Conservation (phyloP, 345 rosid genomes). For the Capsella bursapastoris region DNA sequence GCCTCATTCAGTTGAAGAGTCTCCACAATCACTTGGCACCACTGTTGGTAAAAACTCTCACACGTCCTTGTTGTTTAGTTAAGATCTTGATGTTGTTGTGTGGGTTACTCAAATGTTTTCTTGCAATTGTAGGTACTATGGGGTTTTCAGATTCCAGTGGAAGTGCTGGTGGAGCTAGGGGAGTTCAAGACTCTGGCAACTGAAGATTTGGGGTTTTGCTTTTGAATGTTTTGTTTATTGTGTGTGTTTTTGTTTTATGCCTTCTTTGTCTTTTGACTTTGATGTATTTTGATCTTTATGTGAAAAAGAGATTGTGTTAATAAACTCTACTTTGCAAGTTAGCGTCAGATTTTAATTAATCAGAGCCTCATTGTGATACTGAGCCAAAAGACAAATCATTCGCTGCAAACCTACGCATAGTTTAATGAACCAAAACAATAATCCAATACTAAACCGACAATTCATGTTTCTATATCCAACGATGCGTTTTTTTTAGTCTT, state of each 20-base stretch:
- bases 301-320: not conserved
- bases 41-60: conserved; percentile 37
- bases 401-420: no score
- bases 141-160: conserved; percentile 40
- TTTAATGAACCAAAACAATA: no score
- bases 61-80: not conserved
- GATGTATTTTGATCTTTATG: conserved; percentile 7
- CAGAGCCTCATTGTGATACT: no score
- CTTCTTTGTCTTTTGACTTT: not conserved
- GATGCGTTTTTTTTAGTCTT: no score
- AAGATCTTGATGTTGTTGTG: not conserved
- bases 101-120: not conserved
- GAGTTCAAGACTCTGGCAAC: conserved; percentile 4
- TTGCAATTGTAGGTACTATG: conserved; percentile 19
- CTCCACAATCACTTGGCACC: conserved; percentile 41
- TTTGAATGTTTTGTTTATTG: conserved; percentile 5
- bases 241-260: conserved; percentile 3
- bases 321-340: not conserved
- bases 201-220: conserved; percentile 24
- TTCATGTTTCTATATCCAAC: no score
- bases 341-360: no score
- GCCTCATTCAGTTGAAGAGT: conserved; percentile 16
- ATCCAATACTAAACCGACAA: no score
- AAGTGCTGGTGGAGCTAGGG: not conserved
- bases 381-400: no score